phyloP scores from a whole-genome alignment of 805 yeast species.

The Metschnikowia vanudenii region DNA sequence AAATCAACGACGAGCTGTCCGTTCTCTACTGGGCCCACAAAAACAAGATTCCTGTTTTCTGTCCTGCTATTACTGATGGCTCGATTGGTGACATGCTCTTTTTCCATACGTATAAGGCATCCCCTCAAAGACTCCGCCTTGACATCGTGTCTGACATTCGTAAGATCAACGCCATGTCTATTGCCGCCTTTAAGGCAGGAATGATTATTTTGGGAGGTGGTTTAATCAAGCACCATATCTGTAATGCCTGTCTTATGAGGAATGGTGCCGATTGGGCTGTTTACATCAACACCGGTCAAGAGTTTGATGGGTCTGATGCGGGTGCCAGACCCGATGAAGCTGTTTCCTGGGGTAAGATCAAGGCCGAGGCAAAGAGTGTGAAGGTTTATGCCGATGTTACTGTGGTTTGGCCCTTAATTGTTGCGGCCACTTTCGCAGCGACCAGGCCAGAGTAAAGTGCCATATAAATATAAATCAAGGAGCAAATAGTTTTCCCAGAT shows the following conservation, averaged over 20 bases:
- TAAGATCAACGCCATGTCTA: constrained; percentile 84
- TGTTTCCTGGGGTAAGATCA: constrained; percentile 97
- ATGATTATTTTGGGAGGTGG: constrained; percentile 98
- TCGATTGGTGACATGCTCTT: constrained; percentile 98
- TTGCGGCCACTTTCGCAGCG: constrained; percentile 95
- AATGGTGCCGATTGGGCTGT: constrained; percentile 99
- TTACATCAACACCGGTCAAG: constrained; percentile 96
- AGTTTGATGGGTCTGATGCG: constrained; percentile 97
- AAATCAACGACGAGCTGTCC: constrained; percentile 88
- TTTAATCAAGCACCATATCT: constrained; percentile 91
- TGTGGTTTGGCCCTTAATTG: constrained; percentile 90
- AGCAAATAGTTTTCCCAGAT: too few species aligned
- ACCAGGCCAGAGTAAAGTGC: constrained; percentile 20
- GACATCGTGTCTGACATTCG: constrained; percentile 96
- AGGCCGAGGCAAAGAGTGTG: constrained; percentile 86
- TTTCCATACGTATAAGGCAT: constrained; percentile 94
- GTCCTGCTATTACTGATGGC: constrained; percentile 98
- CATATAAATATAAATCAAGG: too few species aligned
- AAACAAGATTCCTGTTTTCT: constrained; percentile 91
- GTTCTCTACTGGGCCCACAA: constrained; percentile 98
- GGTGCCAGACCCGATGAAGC: constrained; percentile 99
- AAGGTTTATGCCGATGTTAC: constrained; percentile 96
- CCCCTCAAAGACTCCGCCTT: constrained; percentile 83
- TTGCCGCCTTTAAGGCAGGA: constrained; percentile 93
- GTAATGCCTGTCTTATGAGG: constrained; percentile 98